A percentile compares a stretch with the other conserved stretches of the same genome.
phyloP scores from a whole-genome alignment of 768 basidiomycete species.

The Clathrus columnatus region DNA sequence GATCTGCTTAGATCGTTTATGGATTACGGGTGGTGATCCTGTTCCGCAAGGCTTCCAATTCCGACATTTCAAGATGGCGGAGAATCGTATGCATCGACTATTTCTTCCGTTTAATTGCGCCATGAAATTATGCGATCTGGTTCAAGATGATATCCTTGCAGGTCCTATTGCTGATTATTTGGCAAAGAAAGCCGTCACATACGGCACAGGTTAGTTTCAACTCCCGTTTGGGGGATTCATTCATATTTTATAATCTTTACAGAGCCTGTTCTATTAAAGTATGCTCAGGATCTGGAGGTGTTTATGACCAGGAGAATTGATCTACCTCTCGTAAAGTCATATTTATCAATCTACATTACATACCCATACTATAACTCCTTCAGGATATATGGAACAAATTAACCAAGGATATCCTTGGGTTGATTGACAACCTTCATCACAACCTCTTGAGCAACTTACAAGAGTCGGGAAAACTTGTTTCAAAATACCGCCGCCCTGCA shows the following conservation, averaged over 20 bases:
- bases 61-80: neutral
- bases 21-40: neutral
- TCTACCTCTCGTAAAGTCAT: too few species aligned
- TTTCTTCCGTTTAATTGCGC: constrained; percentile 6
- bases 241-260: too few species aligned
- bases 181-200: neutral
- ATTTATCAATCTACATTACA: neutral
- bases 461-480: neutral
- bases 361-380: neutral
- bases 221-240: too few species aligned
- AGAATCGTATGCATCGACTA: constrained; percentile 1
- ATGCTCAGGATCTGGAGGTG: too few species aligned
- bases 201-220: too few species aligned
- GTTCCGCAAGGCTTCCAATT: neutral
- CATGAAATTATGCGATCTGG: constrained; percentile 1
- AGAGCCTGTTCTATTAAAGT: too few species aligned
- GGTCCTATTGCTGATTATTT: neutral
- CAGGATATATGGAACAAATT: neutral
- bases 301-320: too few species aligned
- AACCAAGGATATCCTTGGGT: neutral
- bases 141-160: neutral
- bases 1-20: neutral
- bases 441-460: neutral
- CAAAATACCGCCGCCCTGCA: neutral
- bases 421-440: neutral